These are phyloP conservation scores for Juglanconis juglandina DNA, from an alignment of 2,329 filamentous ascomycete genomes.

Conservation along the genomic window DNA sequence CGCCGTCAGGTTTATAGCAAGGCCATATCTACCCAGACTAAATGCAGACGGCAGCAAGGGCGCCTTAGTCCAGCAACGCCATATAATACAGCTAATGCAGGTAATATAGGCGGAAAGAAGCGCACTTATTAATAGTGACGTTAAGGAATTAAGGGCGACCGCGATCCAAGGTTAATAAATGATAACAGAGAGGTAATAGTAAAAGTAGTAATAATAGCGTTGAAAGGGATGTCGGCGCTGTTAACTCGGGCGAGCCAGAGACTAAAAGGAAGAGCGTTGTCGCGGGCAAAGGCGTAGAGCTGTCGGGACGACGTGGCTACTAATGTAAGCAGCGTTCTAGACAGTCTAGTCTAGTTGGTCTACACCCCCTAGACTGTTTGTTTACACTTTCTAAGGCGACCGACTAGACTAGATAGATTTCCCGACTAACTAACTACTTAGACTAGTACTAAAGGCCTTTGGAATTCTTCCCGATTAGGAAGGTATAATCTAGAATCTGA, in stretches of 20 bases:
- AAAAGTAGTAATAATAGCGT: conserved; percentile 19
- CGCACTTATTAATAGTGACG: conserved; percentile 16
- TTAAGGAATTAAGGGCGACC: conserved; percentile 20
- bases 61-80: conserved; percentile 1
- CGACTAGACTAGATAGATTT: too few species aligned
- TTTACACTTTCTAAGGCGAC: too few species aligned
- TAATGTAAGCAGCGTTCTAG: too few species aligned
- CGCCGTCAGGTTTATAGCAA: conserved; percentile 16
- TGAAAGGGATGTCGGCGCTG: conserved; percentile 9
- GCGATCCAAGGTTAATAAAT: conserved; percentile 15
- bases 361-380: too few species aligned
- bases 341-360: too few species aligned
- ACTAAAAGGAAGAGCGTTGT: conserved; percentile 33
- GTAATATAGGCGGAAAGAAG: conserved; percentile 20
- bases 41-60: conserved; percentile 16
- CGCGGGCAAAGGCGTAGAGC: conserved; percentile 32
- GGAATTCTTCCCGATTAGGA: too few species aligned
- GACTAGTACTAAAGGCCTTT: too few species aligned
- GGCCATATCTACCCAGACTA: conserved; percentile 15
- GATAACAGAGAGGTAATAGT: conserved; percentile 8
- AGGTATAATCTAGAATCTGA: too few species aligned
- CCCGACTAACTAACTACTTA: too few species aligned
- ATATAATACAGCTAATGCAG: conserved; percentile 16
- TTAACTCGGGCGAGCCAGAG: conserved; percentile 25
- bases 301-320: conserved; percentile 29